These are phyloP conservation scores for Hypoxylon crocopeplum DNA, from an alignment of 495 filamentous ascomycete species.

Conservation along the genomic window DNA sequence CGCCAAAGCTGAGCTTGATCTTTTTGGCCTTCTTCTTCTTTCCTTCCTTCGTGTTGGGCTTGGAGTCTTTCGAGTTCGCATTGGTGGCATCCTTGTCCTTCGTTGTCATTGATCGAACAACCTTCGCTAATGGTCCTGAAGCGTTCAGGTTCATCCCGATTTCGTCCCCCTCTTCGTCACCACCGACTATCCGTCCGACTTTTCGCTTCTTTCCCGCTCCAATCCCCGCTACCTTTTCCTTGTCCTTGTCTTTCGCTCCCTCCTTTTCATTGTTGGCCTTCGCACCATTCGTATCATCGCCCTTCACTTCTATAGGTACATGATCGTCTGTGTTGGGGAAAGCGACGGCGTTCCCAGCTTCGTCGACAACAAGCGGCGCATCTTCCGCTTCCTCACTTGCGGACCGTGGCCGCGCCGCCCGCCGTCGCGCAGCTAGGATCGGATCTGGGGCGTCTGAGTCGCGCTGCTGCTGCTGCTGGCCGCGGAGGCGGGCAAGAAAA, in stretches of 20 bases:
- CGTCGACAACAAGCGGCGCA: conserved; percentile 54
- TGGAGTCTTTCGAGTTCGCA: conserved; percentile 35
- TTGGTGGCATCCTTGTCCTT: conserved; percentile 12
- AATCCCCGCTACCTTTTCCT: conserved; percentile 45
- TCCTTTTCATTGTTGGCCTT: conserved; percentile 1
- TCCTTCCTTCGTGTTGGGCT: conserved; percentile 13
- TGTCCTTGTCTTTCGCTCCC: conserved; percentile 30
- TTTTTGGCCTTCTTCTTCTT: conserved; percentile 62
- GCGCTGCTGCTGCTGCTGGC: conserved; percentile 42
- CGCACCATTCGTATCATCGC: not conserved
- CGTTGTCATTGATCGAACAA: not conserved
- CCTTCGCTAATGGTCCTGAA: no score
- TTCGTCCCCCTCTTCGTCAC: conserved; percentile 34
- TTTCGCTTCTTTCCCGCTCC: conserved; percentile 58
- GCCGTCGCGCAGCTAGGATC: conserved; percentile 49
- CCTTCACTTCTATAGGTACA: conserved; percentile 2
- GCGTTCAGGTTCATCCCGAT: no score
- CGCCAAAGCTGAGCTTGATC: conserved; percentile 65
- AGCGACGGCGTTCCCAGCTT: conserved; percentile 48
- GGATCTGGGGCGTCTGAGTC: conserved; percentile 48
- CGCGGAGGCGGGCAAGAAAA: conserved; percentile 59
- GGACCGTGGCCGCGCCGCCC: conserved; percentile 46
- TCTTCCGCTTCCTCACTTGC: conserved; percentile 59
- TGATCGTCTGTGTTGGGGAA: conserved; percentile 21
- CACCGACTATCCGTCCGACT: conserved; percentile 54